Evolutionary conservation across 1,284 basidiomycete genomes (phyloP), one percentile per base, ranked within the genome.

Genomic region (Jaminaea rosea): DNA sequence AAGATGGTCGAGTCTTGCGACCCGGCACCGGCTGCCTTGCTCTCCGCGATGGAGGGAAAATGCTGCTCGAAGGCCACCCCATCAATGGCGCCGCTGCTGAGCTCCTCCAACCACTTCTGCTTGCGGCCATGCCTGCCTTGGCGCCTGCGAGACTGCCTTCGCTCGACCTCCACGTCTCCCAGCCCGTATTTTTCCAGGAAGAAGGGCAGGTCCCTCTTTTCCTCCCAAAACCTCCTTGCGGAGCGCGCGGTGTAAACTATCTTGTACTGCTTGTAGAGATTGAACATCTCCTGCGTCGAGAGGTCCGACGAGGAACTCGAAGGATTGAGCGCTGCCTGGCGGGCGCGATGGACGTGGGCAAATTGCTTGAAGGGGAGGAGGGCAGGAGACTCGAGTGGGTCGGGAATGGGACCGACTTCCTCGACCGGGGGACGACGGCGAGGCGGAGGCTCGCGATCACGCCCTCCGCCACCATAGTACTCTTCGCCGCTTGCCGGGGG

Each of bases 181-280:
- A 59, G 49, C 3, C 55, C 58, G 47, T 70, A 72, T 50, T 67
- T 67, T 44, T 72, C 69, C 32, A 52, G 53, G 53, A 72, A 72
- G 64, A 68, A 72, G 11, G 56, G 57, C 27, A 62, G 59, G 32
- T 65, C 47, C 11, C 53, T 55, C 27, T 66, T 57, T 26, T 60
- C 54, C n/a, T 64, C 52, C 27, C 63, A 72, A 51, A 69, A 72
- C 46, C 46, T 39, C 57, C 58, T 13, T 61, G 56, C 49, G 59
- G 56, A 50, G 56, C 66, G 11, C 58, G 63, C n/a, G 49, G 23
- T 21, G 61, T 61, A 58, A 67, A 69, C 27, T 55, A 23, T 41
- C 42, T 65, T 60, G 49, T 72, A 69, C 27, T 55, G 56, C 44
- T 65, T 60, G 48, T 65, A 67, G 42, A 67, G 53, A 32, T 67